Percentiles rank a stretch among this genome's conserved stretches.
phyloP scores from a whole-genome alignment of 139 green algal genomes.

The Coccomyxa sp. region DNA sequence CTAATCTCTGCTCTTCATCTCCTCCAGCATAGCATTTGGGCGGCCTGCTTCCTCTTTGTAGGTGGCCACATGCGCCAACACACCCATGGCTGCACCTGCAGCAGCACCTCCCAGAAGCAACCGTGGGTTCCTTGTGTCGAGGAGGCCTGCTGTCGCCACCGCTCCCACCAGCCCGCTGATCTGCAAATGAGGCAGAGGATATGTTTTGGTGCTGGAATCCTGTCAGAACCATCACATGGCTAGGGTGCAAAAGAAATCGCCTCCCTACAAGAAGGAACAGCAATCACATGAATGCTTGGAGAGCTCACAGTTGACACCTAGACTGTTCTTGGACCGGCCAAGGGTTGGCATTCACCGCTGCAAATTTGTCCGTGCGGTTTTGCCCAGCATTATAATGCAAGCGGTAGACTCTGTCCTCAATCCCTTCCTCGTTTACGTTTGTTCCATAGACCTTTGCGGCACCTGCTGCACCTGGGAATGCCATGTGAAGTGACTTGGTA shows the following conservation, averaged over 20 bases:
- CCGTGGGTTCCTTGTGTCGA: neutral
- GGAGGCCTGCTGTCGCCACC: neutral
- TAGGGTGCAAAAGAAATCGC: no score
- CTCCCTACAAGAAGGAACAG: no score
- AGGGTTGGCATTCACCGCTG: neutral
- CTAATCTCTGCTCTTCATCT: neutral
- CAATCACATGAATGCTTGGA: no score
- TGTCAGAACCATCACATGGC: neutral
- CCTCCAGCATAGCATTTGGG: neutral
- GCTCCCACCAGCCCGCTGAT: neutral
- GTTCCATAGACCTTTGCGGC: neutral
- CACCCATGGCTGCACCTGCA: neutral
- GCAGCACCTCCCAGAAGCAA: neutral
- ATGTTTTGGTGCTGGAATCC: neutral
- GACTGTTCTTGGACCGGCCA: no score
- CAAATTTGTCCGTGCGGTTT: neutral
- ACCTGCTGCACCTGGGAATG: neutral
- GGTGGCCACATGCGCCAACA: neutral
- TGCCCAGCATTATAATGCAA: neutral
- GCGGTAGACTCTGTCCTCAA: neutral
- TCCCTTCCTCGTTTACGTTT: neutral
- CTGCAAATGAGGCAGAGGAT: neutral
- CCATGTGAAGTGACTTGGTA: no score
- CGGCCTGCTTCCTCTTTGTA: neutral
- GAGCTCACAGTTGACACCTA: no score